Evolutionary conservation across 176 grass and related monocot genomes (phyloP), one percentile per base, ranked within the genome.

Genomic region (Rhynchospora tenuis): DNA sequence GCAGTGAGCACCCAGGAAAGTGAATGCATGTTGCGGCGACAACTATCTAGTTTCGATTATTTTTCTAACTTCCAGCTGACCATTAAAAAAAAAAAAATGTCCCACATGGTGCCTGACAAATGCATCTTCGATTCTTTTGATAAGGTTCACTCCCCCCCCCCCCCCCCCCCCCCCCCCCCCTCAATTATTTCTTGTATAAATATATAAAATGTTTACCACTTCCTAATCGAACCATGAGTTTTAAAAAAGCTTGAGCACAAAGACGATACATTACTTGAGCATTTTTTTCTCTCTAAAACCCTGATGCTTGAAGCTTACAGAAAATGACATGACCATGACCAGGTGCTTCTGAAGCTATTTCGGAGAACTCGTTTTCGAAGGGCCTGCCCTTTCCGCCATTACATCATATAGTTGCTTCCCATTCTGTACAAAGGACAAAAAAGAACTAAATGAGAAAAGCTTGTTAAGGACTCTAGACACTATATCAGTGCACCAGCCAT

Each of bases 331-430:
- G 23, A 80, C 31, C 3, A 33, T 33, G 14, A 73, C n/a, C 70
- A 24, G 52, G 42, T 42, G 7, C 3, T 15, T 74, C 52, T 13
- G 20, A 50, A 78, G 50, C 20, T 96, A 93, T 43, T 86, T 87
- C 46, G 92, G 90, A 46, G 86, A 86, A 44, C 95, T 98, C 5
- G 92, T 94, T 79, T 94, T 86, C 11, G 95, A 94, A 19, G 92
- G 81, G 59, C 92, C 90, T 38, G 90, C 90, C 2, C 95, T 89
- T 86, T 98, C 95, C 83, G 91, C 89, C 95, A 94, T 93, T 26
- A 85, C 88, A 87, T 94, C 89, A 47, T 98, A 98, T 3, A 98
- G 82, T 76, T 98, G 92, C 12, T 74, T 85, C 5, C 95, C 95
- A 16, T 98, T 94, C 95, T 94, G 73, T 15, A 64, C 70, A 79